Evolutionary conservation across 257 asterid genomes (phyloP).

Genomic region (Gardenia jasminoides): DNA sequence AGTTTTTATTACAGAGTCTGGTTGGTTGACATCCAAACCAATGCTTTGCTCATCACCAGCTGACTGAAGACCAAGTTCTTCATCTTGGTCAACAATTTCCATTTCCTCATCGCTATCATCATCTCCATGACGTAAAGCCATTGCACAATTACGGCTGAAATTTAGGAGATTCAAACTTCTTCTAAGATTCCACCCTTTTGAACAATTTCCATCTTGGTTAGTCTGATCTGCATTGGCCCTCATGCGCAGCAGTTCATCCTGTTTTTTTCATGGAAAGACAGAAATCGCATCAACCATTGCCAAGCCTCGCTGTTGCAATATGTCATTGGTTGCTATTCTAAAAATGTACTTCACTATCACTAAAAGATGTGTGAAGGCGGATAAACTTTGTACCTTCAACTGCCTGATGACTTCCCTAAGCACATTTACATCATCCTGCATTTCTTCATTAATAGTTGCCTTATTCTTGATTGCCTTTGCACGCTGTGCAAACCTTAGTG

Average conservation of each 20-base stretch:
- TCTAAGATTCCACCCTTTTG: conserved; percentile 85
- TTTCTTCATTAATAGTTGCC: conserved; percentile 88
- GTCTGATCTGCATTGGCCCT: conserved; percentile 57
- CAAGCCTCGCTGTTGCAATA: background rate
- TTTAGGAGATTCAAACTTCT: conserved; percentile 88
- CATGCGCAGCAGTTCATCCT: conserved; percentile 82
- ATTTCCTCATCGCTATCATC: conserved; percentile 93
- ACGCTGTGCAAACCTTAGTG: conserved; percentile 96
- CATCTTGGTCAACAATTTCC: conserved; percentile 75
- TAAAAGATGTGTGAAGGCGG: background rate
- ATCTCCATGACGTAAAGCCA: conserved; percentile 57
- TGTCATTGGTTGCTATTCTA: background rate
- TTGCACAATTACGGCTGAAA: conserved; percentile 86
- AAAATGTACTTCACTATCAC: background rate
- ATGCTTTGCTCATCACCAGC: conserved; percentile 10
- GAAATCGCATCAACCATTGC: background rate
- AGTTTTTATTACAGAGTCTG: conserved; percentile 2
- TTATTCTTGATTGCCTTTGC: conserved; percentile 97
- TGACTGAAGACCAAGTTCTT: conserved; percentile 16
- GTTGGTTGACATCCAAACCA: conserved; percentile 15
- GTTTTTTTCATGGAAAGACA: conserved; percentile 9
- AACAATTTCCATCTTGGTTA: conserved; percentile 54
- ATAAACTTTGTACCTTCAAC: conserved; percentile 46
- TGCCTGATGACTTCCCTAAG: conserved; percentile 84
- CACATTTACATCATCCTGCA: conserved; percentile 90